A percentile compares a stretch with the other conserved stretches of the same genome.
Conservation (phyloP, 805 yeast genomes). For the Vanderwaltozyma verrucispora region DNA sequence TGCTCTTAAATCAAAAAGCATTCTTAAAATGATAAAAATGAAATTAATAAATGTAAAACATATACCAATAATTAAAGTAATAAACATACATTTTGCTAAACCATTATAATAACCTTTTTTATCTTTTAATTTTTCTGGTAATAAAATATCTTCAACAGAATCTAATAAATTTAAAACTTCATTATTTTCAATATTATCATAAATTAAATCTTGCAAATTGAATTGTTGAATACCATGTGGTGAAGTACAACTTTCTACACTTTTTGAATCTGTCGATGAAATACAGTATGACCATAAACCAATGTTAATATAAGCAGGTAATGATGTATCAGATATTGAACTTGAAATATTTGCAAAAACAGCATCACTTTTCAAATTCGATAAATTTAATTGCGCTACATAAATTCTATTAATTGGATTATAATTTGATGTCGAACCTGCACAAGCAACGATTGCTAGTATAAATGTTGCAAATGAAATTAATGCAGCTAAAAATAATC, state of each 20-base stretch:
- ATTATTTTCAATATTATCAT: slow-evolving; percentile 24
- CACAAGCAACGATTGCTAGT: slow-evolving; percentile 39
- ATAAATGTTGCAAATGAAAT: slow-evolving; percentile 35
- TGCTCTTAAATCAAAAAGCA: slow-evolving; percentile 35
- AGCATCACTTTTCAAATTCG: slow-evolving; percentile 20
- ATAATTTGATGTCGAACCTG: slow-evolving; percentile 39
- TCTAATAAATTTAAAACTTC: slow-evolving; percentile 10
- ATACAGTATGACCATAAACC: slow-evolving; percentile 61
- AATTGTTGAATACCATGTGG: slow-evolving; percentile 24
- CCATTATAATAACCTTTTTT: slow-evolving; percentile 37
- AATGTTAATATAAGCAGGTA: slow-evolving; percentile 37
- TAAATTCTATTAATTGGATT: slow-evolving; percentile 37
- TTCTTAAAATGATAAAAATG: slow-evolving; percentile 26
- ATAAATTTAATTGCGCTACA: slow-evolving; percentile 38
- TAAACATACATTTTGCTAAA: slow-evolving; percentile 49
- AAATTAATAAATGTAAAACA: slow-evolving; percentile 33
- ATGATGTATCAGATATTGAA: slow-evolving; percentile 21
- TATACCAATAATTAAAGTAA: slow-evolving; percentile 42
- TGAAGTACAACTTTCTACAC: slow-evolving; percentile 19
- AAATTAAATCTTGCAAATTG: slow-evolving; percentile 14
- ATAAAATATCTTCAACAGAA: slow-evolving; percentile 26
- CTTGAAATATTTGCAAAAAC: slow-evolving; percentile 9
- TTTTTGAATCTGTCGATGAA: slow-evolving; percentile 25
- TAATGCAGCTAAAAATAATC: slow-evolving; percentile 18
- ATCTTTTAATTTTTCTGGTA: slow-evolving; percentile 46